Conservation (phyloP, 495 filamentous ascomycete species). For the Aspergillus asperescens region DNA sequence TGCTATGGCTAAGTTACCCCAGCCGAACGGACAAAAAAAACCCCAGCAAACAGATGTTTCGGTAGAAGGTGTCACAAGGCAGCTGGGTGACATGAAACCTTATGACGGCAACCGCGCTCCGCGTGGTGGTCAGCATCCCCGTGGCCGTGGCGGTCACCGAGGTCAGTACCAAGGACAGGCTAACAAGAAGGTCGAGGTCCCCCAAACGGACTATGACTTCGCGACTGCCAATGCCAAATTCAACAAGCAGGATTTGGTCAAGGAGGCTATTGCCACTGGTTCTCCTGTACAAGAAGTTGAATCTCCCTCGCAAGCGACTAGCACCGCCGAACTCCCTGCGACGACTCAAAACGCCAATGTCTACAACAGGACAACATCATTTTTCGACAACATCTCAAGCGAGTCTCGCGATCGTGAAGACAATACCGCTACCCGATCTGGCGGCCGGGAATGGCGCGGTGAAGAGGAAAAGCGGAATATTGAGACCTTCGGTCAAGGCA, state of each 20-base stretch:
- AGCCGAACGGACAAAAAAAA: slow-evolving; percentile 44
- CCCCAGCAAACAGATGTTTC: slow-evolving; percentile 39
- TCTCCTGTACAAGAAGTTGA: slow-evolving; percentile 58
- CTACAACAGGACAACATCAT: slow-evolving; percentile 81
- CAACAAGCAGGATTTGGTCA: slow-evolving; percentile 92
- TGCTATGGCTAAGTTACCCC: slow-evolving; percentile 77
- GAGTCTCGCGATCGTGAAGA: slow-evolving; percentile 89
- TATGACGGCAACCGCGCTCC: slow-evolving; percentile 49
- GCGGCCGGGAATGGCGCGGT: slow-evolving; percentile 85
- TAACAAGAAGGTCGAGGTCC: slow-evolving; percentile 74
- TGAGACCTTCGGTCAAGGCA: slow-evolving; percentile 98
- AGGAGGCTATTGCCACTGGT: slow-evolving; percentile 78
- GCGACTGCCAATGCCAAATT: slow-evolving; percentile 90
- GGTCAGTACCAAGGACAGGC: slow-evolving; percentile 44
- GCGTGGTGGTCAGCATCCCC: slow-evolving; percentile 47
- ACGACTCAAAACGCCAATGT: slow-evolving; percentile 30
- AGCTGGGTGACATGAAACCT: slow-evolving; percentile 82
- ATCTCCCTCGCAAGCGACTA: slow-evolving; percentile 29
- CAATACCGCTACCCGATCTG: slow-evolving; percentile 54
- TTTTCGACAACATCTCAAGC: slow-evolving; percentile 97
- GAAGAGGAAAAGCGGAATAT: slow-evolving; percentile 95
- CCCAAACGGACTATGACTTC: slow-evolving; percentile 89
- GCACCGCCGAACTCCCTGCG: slow-evolving; percentile 31
- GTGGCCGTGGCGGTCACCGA: slow-evolving; percentile 53
- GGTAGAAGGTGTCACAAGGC: slow-evolving; percentile 74